phyloP scores from a whole-genome alignment of 2,329 filamentous ascomycete genomes.

The Diaporthe sp. region DNA sequence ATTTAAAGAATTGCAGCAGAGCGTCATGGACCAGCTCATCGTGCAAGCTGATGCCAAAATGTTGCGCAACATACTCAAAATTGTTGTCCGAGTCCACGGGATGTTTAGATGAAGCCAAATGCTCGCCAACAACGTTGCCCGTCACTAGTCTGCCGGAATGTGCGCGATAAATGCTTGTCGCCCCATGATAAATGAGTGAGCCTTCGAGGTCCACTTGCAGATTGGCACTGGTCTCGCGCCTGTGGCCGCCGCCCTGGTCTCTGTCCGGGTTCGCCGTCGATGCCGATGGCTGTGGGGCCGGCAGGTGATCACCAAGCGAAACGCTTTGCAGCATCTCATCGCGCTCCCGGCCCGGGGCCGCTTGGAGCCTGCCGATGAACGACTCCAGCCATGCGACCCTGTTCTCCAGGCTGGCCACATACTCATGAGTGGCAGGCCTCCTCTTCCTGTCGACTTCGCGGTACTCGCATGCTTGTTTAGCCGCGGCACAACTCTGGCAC shows the following conservation, averaged over 20 bases:
- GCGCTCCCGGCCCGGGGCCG: slow-evolving; percentile 22
- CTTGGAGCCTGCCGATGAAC: slow-evolving; percentile 38
- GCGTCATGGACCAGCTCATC: slow-evolving; percentile 43
- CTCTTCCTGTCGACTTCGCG: slow-evolving; percentile 39
- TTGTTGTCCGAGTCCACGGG: background rate
- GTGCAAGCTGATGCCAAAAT: slow-evolving; percentile 45
- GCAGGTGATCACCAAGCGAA: background rate
- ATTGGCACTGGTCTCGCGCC: background rate
- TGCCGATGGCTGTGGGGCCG: background rate
- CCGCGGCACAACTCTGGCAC: slow-evolving; percentile 39
- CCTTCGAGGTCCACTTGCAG: slow-evolving; percentile 38
- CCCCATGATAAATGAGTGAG: slow-evolving; percentile 42
- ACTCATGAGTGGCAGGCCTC: slow-evolving; percentile 38
- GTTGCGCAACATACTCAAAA: slow-evolving; percentile 41
- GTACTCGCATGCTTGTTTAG: slow-evolving; percentile 40
- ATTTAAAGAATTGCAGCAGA: slow-evolving; percentile 47
- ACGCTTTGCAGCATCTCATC: slow-evolving; percentile 21
- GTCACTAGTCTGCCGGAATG: slow-evolving; percentile 8
- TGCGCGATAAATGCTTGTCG: slow-evolving; percentile 46
- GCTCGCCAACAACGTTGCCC: slow-evolving; percentile 38
- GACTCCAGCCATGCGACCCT: slow-evolving; percentile 42
- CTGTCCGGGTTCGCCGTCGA: background rate
- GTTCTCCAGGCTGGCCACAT: slow-evolving; percentile 36
- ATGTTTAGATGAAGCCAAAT: background rate
- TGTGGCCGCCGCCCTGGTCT: background rate